These are phyloP conservation scores for Pyrenula aspistea DNA, from an alignment of 495 filamentous ascomycete genomes.

Conservation along the genomic window DNA sequence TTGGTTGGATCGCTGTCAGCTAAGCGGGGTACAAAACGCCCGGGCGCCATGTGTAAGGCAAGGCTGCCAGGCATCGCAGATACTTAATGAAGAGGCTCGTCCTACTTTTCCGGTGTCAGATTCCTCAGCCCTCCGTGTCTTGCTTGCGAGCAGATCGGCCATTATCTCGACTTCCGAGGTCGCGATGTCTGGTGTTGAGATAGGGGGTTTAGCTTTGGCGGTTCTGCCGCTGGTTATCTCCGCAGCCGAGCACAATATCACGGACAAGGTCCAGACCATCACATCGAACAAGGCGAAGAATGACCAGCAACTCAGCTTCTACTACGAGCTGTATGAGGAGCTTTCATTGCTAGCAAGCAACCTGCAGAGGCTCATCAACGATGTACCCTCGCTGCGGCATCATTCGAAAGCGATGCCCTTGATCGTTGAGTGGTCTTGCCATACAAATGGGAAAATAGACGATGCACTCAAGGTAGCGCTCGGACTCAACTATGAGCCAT, in stretches of 20 bases:
- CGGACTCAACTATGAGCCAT: background rate
- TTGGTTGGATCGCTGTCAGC: background rate
- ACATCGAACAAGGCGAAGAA: constrained; percentile 1
- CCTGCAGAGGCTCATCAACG: background rate
- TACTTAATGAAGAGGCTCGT: background rate
- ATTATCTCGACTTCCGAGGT: background rate
- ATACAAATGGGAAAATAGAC: background rate
- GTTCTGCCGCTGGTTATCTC: background rate
- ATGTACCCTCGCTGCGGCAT: constrained; percentile 1
- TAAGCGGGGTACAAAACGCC: background rate
- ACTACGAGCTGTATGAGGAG: constrained; percentile 1
- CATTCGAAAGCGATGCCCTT: background rate
- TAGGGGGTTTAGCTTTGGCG: background rate
- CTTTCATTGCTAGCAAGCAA: constrained; percentile 2
- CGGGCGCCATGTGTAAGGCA: background rate
- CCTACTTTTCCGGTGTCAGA: background rate
- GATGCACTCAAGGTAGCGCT: background rate
- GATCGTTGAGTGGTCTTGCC: background rate
- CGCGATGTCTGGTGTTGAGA: background rate
- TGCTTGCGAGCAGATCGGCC: background rate
- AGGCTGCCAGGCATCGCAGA: background rate
- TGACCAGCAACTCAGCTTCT: constrained; percentile 1
- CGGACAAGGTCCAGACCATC: background rate
- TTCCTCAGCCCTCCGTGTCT: background rate
- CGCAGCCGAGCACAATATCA: background rate